A percentile compares a stretch with the other conserved stretches of the same genome.
Evolutionary conservation across 2,329 filamentous ascomycete genomes (phyloP).

Genomic region (Fusarium haematococcum): DNA sequence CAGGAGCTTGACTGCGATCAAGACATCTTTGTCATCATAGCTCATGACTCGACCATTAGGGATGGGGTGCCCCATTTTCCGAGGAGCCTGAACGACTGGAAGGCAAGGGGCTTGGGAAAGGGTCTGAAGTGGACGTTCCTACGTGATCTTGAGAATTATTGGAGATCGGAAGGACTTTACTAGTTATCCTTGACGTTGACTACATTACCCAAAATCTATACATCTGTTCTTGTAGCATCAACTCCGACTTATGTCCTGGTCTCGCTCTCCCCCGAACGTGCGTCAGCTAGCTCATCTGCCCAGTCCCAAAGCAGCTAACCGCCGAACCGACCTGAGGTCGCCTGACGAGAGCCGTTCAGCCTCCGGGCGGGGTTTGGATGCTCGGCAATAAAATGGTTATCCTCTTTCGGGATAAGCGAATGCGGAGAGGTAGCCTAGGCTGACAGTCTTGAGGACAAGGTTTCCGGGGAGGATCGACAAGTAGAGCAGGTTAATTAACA

Average conservation of each 20-base stretch:
- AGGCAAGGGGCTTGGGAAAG: slow-evolving; percentile 22
- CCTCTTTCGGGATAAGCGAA: slow-evolving; percentile 20
- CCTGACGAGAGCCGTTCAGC: neutral
- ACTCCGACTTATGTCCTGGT: neutral
- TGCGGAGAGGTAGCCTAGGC: neutral
- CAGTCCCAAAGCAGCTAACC: neutral
- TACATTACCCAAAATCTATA: neutral
- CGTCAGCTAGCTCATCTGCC: neutral
- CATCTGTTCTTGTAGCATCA: neutral
- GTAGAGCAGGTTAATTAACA: neutral
- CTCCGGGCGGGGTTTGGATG: neutral
- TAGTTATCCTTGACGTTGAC: neutral
- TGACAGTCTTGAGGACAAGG: neutral
- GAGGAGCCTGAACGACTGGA: slow-evolving; percentile 34
- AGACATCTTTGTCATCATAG: slow-evolving; percentile 33
- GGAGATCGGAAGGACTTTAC: slow-evolving; percentile 28
- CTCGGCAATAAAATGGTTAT: slow-evolving; percentile 9
- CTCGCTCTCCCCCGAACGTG: neutral
- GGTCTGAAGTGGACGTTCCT: slow-evolving; percentile 36
- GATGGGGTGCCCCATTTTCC: slow-evolving; percentile 41
- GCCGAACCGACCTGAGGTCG: neutral
- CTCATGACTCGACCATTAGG: slow-evolving; percentile 35
- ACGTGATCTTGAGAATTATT: slow-evolving; percentile 34
- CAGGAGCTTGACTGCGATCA: slow-evolving; percentile 38
- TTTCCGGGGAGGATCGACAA: neutral